Percentiles rank a stretch among this genome's conserved stretches.
These are phyloP conservation scores for Coprinopsis strossmayeri DNA, from an alignment of 768 basidiomycete species.

Conservation along the genomic window DNA sequence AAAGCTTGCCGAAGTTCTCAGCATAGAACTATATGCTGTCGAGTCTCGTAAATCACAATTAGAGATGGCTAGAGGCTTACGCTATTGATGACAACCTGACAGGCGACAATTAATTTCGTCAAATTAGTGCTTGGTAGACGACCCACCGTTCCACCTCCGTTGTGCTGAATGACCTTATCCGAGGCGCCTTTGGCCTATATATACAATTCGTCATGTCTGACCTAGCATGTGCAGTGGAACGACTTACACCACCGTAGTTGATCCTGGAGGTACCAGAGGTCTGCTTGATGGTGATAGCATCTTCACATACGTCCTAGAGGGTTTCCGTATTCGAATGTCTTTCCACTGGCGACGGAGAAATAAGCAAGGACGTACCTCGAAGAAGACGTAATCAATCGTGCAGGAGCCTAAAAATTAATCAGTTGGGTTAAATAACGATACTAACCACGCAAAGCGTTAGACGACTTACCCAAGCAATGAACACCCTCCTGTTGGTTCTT, in stretches of 20 bases:
- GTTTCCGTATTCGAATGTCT: not conserved
- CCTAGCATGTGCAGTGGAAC: not conserved
- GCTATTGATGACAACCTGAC: conserved; percentile 29
- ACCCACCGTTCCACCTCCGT: conserved; percentile 25
- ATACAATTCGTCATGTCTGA: too few relatives aligned
- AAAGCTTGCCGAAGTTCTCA: conserved; percentile 33
- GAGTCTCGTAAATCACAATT: not conserved
- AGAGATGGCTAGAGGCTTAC: conserved; percentile 15
- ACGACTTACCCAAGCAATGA: conserved; percentile 28
- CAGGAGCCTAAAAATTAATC: too few relatives aligned
- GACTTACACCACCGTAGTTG: conserved; percentile 30
- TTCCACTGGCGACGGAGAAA: too few relatives aligned
- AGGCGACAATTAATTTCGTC: not conserved
- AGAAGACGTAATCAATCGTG: conserved; percentile 25
- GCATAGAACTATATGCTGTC: conserved; percentile 26
- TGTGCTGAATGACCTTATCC: conserved; percentile 33
- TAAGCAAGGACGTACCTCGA: conserved; percentile 21
- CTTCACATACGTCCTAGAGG: conserved; percentile 29
- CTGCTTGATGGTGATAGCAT: conserved; percentile 36
- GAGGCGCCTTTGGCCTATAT: conserved; percentile 29
- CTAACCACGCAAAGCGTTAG: too few relatives aligned
- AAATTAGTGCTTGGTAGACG: not conserved
- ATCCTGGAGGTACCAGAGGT: conserved; percentile 28
- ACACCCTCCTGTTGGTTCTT: conserved; percentile 35
- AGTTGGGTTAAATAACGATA: not conserved